Percentiles rank a stretch among this genome's conserved stretches.
These are phyloP conservation scores for Rhodofomes roseus DNA, from an alignment of 1,284 basidiomycete species.

Conservation along the genomic window DNA sequence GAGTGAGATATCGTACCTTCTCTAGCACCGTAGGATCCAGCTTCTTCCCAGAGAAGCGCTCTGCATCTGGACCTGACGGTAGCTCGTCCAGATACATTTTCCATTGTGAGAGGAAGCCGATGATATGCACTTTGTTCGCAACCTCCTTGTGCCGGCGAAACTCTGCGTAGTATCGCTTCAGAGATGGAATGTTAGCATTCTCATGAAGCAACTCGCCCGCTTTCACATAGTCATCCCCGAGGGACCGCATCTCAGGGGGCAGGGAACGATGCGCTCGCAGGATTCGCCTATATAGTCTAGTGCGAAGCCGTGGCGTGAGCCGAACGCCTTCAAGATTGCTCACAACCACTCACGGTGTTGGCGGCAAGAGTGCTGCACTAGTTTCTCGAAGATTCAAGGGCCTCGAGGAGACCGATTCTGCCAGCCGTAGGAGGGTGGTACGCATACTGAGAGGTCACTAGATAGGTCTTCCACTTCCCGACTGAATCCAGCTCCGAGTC, in stretches of 20 bases:
- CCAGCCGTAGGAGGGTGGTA: slow-evolving; percentile 48
- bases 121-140: slow-evolving; percentile 84
- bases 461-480: too few species aligned
- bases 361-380: slow-evolving; percentile 74
- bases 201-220: slow-evolving; percentile 45
- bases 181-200: not conserved
- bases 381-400: slow-evolving; percentile 65
- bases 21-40: slow-evolving; percentile 77
- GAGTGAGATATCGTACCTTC: slow-evolving; percentile 48
- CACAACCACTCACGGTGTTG: slow-evolving; percentile 62
- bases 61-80: slow-evolving; percentile 39
- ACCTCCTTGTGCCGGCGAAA: slow-evolving; percentile 79
- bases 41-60: slow-evolving; percentile 61
- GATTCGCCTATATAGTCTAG: slow-evolving; percentile 77
- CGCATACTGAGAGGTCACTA: slow-evolving; percentile 38
- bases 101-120: slow-evolving; percentile 93
- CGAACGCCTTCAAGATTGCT: not conserved
- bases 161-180: slow-evolving; percentile 42
- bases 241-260: slow-evolving; percentile 76
- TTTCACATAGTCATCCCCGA: slow-evolving; percentile 89
- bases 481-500: too few species aligned
- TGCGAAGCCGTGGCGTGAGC: not conserved
- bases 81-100: slow-evolving; percentile 84
- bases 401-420: slow-evolving; percentile 57
- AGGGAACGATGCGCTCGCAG: slow-evolving; percentile 77